Percentiles rank a stretch among this genome's conserved stretches.
These are phyloP conservation scores for Musa balbisiana DNA, from an alignment of 202 grass and related monocot genomes.

Conservation along the genomic window DNA sequence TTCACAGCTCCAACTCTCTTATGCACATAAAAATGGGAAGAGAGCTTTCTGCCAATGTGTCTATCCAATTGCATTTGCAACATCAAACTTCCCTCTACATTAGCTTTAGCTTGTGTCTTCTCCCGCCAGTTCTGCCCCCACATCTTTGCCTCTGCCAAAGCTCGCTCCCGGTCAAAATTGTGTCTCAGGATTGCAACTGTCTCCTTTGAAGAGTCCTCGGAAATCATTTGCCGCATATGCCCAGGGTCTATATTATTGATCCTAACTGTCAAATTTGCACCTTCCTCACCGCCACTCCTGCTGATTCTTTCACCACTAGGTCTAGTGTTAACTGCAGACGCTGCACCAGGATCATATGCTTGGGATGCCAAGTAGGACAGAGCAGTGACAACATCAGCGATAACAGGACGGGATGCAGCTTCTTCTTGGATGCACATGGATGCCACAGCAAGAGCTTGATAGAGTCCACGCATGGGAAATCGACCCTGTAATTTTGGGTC, in stretches of 20 bases:
- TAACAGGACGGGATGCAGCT: slow-evolving; percentile 77
- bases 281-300: slow-evolving; percentile 32
- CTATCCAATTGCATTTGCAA: slow-evolving; percentile 35
- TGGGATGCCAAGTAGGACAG: slow-evolving; percentile 85
- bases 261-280: slow-evolving; percentile 16
- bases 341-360: slow-evolving; percentile 44
- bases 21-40: background rate
- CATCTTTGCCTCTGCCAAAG: slow-evolving; percentile 58
- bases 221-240: background rate
- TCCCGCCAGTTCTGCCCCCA: slow-evolving; percentile 91
- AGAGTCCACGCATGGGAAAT: slow-evolving; percentile 87
- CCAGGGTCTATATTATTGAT: background rate
- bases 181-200: slow-evolving; percentile 23
- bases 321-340: slow-evolving; percentile 30
- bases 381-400: slow-evolving; percentile 92
- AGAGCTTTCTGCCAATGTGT: background rate
- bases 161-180: slow-evolving; percentile 55
- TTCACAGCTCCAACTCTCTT: background rate
- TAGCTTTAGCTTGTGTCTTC: slow-evolving; percentile 47
- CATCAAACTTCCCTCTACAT: slow-evolving; percentile 42
- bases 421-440: slow-evolving; percentile 97
- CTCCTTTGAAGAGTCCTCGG: background rate
- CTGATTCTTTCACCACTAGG: slow-evolving; percentile 29
- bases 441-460: slow-evolving; percentile 84
- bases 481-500: slow-evolving; percentile 64